Base-by-base conservation (phyloP, 202 grass and related monocot species). In the Bolboschoenoplectus hybrid region DNA sequence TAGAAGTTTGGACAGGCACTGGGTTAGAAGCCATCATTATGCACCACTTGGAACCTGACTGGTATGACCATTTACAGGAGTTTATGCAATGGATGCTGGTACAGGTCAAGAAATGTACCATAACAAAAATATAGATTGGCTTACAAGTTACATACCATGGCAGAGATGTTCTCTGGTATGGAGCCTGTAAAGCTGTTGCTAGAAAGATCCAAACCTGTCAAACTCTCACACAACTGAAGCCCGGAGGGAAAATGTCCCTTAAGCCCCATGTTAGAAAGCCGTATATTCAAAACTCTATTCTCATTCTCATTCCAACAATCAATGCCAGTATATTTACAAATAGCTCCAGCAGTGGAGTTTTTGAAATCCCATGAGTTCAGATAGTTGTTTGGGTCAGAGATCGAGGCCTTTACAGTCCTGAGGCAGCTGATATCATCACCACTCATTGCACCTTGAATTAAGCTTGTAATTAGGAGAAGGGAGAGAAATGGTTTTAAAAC, bases 291-390 rank as follows among this genome's bases (percentile, higher is more conserved):
- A 86, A 97, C 89, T 41, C 88, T 81, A 53, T 93, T 84, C 86
- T 97, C 92, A 87, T 97, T 88, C 14, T 91, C 86, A 82, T 97
- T 89, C 95, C 95, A 97, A 52, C 95, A 97, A 3, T 93, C 92
- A 41, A 97, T 91, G 16, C 95, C 95, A 14, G 10, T 87, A 49
- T 93, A 93, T 74, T 58, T 67, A 85, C 92, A 97, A 85, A 89
- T 94, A 72, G 44, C 91, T 38, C 95, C 92, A 61, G 1, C 3
- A 40, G 85, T 55, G 46, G 0, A 0, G 17, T 97, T 92, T 0
- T 4, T 58, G 9, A 97, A 92, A 66, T 17, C 77, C 92, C 92
- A 97, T 9, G 92, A 79, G 62, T 56, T 87, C 41, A 97, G 81
- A 75, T 86, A 83, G 69, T 17, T 52, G 3, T 45, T 74, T n/a